Conservation (phyloP, 805 yeast species). For the Suhomyces kilbournensis region DNA sequence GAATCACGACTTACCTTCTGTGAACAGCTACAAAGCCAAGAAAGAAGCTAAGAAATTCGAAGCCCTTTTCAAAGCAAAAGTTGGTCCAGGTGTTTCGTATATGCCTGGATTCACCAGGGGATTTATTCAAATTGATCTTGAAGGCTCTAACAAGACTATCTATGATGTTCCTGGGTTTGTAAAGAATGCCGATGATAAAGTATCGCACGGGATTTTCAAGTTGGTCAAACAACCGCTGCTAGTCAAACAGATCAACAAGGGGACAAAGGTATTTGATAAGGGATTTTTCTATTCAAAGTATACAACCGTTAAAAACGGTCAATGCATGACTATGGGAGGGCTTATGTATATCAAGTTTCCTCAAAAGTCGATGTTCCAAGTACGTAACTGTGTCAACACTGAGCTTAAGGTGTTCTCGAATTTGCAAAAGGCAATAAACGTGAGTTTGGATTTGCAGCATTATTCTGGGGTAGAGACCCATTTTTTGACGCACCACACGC, state of each 20-base stretch:
- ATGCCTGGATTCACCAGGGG: constrained; percentile 74
- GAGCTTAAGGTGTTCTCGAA: constrained; percentile 31
- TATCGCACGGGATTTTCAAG: constrained; percentile 24
- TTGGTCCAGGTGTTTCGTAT: constrained; percentile 47
- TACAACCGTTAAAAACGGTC: constrained; percentile 41
- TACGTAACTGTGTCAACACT: constrained; percentile 45
- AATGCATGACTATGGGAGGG: constrained; percentile 58
- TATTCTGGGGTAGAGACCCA: constrained; percentile 17
- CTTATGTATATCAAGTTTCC: constrained; percentile 59
- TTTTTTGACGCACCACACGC: constrained; percentile 19
- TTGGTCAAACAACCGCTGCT: constrained; percentile 17
- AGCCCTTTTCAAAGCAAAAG: constrained; percentile 20
- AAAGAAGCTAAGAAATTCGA: constrained; percentile 8
- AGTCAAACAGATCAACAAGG: constrained; percentile 29
- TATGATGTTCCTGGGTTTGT: constrained; percentile 51
- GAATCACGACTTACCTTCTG: constrained; percentile 5
- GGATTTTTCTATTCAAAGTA: constrained; percentile 33
- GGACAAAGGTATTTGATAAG: constrained; percentile 22
- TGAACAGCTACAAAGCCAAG: constrained; percentile 5
- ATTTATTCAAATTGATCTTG: constrained; percentile 29
- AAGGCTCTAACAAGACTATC: constrained; percentile 28
- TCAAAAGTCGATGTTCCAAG: constrained; percentile 43
- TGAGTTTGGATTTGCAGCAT: constrained; percentile 24
- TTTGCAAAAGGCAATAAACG: constrained; percentile 27
- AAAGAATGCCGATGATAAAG: constrained; percentile 5